Evolutionary conservation across 441 rosid genomes (phyloP).

Genomic region (Jatropha multifida): DNA sequence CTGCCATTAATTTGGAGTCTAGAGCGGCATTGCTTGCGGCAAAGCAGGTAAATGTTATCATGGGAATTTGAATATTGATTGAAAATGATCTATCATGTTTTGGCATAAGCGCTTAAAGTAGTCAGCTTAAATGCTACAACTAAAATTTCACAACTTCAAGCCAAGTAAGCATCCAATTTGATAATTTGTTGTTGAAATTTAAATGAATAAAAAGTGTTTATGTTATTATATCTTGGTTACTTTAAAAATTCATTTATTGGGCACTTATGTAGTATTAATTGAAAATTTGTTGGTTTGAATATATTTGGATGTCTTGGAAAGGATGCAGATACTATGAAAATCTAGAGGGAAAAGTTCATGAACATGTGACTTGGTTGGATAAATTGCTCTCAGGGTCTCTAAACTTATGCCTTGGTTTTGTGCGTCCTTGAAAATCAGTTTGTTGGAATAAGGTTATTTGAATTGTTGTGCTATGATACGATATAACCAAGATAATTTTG

Average conservation of each 20-base stretch:
- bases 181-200: neutral
- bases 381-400: too few relatives aligned
- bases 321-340: neutral
- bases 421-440: too few relatives aligned
- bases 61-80: constrained; percentile 7
- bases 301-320: neutral
- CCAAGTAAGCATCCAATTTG: neutral
- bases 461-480: too few relatives aligned
- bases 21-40: constrained; percentile 84
- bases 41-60: constrained; percentile 51
- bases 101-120: neutral
- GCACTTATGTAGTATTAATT: neutral
- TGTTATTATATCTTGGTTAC: neutral
- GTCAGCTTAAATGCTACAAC: neutral
- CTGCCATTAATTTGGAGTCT: constrained; percentile 74
- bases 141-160: neutral
- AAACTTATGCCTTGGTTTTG: too few relatives aligned
- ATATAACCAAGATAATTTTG: too few relatives aligned
- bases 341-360: neutral
- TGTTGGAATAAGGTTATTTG: too few relatives aligned
- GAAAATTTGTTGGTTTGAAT: neutral
- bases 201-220: neutral
- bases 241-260: neutral
- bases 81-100: neutral
- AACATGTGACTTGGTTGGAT: neutral